Percentiles rank a stretch among this genome's conserved stretches.
These are phyloP conservation scores for Globisporangium viniferum DNA, from an alignment of 352 stramenopile species.

Conservation along the genomic window DNA sequence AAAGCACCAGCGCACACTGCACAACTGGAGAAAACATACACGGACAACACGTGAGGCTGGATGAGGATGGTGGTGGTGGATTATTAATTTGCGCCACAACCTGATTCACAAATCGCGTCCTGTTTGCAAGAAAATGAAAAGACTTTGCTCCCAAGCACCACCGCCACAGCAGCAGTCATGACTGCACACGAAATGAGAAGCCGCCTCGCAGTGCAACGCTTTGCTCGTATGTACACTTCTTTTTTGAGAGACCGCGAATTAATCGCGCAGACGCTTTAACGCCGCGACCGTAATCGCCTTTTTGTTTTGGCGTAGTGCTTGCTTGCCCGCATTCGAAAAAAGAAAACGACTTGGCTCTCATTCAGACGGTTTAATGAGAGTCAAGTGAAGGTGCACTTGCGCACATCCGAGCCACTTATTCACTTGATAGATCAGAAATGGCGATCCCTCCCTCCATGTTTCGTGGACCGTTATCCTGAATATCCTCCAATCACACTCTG, in stretches of 20 bases:
- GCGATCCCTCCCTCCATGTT: too few relatives aligned
- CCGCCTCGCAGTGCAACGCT: neutral
- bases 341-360: neutral
- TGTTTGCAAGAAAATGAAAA: constrained; percentile 1
- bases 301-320: too few relatives aligned
- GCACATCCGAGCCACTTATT: neutral
- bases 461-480: too few relatives aligned
- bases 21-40: neutral
- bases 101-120: constrained; percentile 1
- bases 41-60: neutral
- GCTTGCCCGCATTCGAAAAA: neutral
- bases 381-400: neutral
- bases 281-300: neutral
- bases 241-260: neutral
- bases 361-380: too few relatives aligned
- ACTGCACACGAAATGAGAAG: neutral
- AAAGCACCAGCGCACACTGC: neutral
- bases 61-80: neutral
- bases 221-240: neutral
- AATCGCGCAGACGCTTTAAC: neutral
- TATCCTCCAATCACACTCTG: too few relatives aligned
- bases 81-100: neutral
- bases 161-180: neutral
- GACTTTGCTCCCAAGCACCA: too few relatives aligned
- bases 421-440: neutral